Percentiles rank a stretch among this genome's conserved stretches.
Conservation (phyloP, 805 yeast genomes). For the Wickerhamomyces chaumierensis region DNA sequence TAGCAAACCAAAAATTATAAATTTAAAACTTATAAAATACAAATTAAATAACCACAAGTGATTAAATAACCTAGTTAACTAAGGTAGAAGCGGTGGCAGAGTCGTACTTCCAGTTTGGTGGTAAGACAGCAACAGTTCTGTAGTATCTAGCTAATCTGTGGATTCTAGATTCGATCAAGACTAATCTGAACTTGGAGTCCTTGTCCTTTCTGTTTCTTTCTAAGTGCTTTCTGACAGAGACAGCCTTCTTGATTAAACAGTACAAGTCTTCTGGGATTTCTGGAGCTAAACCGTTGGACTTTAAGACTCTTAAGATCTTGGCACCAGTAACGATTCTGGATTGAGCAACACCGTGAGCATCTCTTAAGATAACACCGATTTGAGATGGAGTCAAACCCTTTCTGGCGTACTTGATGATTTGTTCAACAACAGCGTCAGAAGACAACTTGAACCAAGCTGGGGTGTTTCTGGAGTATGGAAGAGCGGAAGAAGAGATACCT, state of each 20-base stretch:
- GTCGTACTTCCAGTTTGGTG: slow-evolving; percentile 99
- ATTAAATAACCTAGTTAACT: slow-evolving; percentile 68
- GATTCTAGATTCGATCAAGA: slow-evolving; percentile 99
- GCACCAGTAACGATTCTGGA: slow-evolving; percentile 95
- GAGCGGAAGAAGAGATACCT: slow-evolving; percentile 98
- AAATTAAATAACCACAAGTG: slow-evolving; percentile 4
- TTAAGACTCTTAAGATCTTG: slow-evolving; percentile 98
- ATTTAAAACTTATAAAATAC: slow-evolving; percentile 10
- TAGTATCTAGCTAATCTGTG: slow-evolving; percentile 99
- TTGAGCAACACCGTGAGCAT: slow-evolving; percentile 99
- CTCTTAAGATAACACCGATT: slow-evolving; percentile 98
- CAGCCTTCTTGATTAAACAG: slow-evolving; percentile 99
- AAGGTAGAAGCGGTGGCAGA: slow-evolving; percentile 99
- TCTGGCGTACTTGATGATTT: slow-evolving; percentile 98
- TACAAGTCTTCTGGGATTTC: slow-evolving; percentile 99
- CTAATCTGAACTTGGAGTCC: slow-evolving; percentile 99
- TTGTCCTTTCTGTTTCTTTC: slow-evolving; percentile 99
- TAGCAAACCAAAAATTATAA: slow-evolving; percentile 1
- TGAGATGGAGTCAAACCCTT: slow-evolving; percentile 99
- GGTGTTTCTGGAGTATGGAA: slow-evolving; percentile 97
- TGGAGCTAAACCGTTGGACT: slow-evolving; percentile 99
- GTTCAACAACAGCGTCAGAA: slow-evolving; percentile 92
- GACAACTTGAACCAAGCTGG: slow-evolving; percentile 99
- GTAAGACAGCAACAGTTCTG: slow-evolving; percentile 98
- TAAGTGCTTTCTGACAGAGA: slow-evolving; percentile 98